A percentile compares a stretch with the other conserved stretches of the same genome.
These are phyloP conservation scores for Dryas drummondii DNA, from an alignment of 306 rosid genomes.

Conservation along the genomic window DNA sequence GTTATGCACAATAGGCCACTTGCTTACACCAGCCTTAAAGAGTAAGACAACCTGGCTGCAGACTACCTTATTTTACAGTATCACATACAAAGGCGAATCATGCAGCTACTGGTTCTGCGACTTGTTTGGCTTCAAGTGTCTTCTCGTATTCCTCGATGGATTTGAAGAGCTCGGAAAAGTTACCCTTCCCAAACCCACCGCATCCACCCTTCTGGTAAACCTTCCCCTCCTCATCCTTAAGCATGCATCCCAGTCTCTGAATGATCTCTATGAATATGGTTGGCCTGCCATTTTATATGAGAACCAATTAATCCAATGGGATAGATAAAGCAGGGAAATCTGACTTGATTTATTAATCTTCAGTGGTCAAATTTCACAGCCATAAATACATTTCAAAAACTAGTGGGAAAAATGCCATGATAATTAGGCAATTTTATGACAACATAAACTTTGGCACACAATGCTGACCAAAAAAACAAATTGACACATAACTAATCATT, in stretches of 20 bases:
- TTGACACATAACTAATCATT: no score
- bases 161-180: conserved; percentile 94
- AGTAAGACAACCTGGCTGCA: conserved; percentile 14
- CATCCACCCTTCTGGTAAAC: conserved; percentile 85
- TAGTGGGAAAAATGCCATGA: neutral
- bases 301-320: conserved; percentile 9
- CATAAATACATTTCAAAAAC: neutral
- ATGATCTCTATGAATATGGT: conserved; percentile 90
- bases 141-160: conserved; percentile 94
- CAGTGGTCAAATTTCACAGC: no score
- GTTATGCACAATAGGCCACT: neutral
- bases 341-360: neutral
- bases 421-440: no score
- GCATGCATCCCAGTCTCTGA: conserved; percentile 91
- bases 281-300: conserved; percentile 51
- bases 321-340: neutral
- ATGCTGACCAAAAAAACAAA: no score
- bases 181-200: conserved; percentile 97
- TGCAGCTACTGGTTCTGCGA: conserved; percentile 28
- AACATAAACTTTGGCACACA: no score
- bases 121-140: conserved; percentile 59
- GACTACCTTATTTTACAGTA: conserved; percentile 8
- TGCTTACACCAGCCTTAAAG: neutral
- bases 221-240: conserved; percentile 72
- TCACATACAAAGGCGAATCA: neutral